Conservation (phyloP, 495 filamentous ascomycete genomes). For the Astrocystis sublimbata region DNA sequence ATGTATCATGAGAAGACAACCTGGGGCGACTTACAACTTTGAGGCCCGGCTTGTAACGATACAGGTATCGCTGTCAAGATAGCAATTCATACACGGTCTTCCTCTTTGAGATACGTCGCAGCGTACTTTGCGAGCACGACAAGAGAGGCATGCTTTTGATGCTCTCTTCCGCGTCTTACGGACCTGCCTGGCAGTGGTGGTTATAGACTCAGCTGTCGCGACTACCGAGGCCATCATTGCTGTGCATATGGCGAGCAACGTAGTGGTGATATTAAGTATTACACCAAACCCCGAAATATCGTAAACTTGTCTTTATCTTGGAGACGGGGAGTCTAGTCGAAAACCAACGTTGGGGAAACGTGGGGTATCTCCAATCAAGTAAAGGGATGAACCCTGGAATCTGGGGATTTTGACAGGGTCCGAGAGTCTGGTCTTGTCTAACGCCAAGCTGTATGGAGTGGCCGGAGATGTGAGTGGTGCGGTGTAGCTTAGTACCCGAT, state of each 20-base stretch:
- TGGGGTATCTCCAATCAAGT: conserved; percentile 13
- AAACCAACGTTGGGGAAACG: conserved; percentile 8
- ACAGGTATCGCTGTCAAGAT: conserved; percentile 38
- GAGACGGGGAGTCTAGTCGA: conserved; percentile 10
- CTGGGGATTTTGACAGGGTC: conserved; percentile 1
- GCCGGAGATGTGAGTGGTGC: not conserved
- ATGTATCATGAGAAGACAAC: not conserved
- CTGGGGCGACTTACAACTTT: conserved; percentile 34
- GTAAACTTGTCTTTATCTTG: not conserved
- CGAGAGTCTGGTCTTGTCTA: not conserved
- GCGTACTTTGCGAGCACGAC: conserved; percentile 53
- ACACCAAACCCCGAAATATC: not conserved
- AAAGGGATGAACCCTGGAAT: not conserved
- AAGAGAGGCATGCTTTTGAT: conserved; percentile 50
- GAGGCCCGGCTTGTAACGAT: conserved; percentile 44
- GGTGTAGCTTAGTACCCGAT: not conserved
- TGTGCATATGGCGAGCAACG: not conserved
- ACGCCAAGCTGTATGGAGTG: conserved; percentile 2
- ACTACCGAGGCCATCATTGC: conserved; percentile 12
- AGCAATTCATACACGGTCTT: conserved; percentile 52
- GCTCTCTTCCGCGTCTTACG: conserved; percentile 42
- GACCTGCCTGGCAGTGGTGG: not conserved
- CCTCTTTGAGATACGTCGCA: conserved; percentile 53
- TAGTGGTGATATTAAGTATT: not conserved
- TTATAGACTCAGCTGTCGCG: not conserved